These are phyloP conservation scores for Gentiana macrophylla DNA, from an alignment of 257 asterid genomes.

Conservation along the genomic window DNA sequence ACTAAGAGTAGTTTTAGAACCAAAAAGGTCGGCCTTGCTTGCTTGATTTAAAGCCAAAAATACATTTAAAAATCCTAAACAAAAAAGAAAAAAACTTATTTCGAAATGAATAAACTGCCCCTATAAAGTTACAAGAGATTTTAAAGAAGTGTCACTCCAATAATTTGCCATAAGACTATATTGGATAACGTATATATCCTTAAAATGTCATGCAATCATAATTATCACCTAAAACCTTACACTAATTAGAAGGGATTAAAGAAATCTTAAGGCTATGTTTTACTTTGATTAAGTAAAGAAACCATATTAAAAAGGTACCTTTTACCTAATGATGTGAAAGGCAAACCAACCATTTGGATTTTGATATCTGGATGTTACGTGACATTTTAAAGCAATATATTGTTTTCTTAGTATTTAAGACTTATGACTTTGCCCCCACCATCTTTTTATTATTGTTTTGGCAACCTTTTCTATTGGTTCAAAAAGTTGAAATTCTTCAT, in stretches of 20 bases:
- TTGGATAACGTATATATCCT: background rate
- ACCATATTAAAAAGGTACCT: conserved; percentile 35
- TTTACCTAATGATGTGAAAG: conserved; percentile 82
- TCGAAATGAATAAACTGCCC: too few species aligned
- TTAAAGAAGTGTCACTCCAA: too few species aligned
- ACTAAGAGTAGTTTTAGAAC: too few species aligned
- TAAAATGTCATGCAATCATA: background rate
- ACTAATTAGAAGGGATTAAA: background rate
- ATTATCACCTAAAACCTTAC: conserved; percentile 5
- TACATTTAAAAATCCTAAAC: too few species aligned
- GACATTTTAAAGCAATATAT: conserved; percentile 40
- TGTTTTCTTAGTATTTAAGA: conserved; percentile 53
- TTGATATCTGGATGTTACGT: conserved; percentile 35
- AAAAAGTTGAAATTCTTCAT: conserved; percentile 47
- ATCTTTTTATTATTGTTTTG: conserved; percentile 15
- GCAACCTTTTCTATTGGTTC: conserved; percentile 45
- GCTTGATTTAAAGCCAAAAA: too few species aligned
- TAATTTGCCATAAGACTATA: too few species aligned
- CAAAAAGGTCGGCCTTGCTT: too few species aligned
- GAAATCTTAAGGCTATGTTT: conserved; percentile 10
- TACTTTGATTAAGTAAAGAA: conserved; percentile 17
- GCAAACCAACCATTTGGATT: conserved; percentile 52
- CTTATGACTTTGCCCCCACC: conserved; percentile 39
- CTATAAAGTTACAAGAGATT: too few species aligned
- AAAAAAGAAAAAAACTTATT: too few species aligned